Evolutionary conservation across 2,329 filamentous ascomycete species (phyloP).

Genomic region (Laburnicola sp.): DNA sequence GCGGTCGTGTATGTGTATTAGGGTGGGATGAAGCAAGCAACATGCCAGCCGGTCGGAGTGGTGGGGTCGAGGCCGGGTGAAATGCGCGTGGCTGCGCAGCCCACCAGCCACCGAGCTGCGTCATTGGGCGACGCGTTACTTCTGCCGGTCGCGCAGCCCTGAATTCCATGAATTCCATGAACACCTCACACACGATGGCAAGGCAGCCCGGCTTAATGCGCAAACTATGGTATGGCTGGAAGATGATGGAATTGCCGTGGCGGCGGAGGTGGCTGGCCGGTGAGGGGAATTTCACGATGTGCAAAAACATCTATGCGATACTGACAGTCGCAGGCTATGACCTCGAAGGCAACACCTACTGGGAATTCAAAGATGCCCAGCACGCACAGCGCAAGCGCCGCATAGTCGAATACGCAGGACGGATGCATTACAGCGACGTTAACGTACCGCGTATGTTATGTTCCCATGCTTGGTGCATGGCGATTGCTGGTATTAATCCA

Average conservation of each 20-base stretch:
- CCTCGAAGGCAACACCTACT: slow-evolving; percentile 66
- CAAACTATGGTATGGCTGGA: slow-evolving; percentile 64
- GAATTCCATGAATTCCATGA: slow-evolving; percentile 9
- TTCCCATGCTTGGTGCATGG: too few species aligned
- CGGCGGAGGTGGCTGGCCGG: slow-evolving; percentile 62
- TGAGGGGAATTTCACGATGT: slow-evolving; percentile 32
- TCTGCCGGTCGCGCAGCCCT: slow-evolving; percentile 9
- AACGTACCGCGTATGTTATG: slow-evolving; percentile 57
- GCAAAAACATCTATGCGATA: neutral
- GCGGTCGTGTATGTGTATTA: neutral
- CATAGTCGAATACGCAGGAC: slow-evolving; percentile 60
- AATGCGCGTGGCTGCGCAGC: slow-evolving; percentile 13
- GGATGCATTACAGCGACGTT: slow-evolving; percentile 61
- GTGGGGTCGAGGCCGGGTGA: slow-evolving; percentile 2
- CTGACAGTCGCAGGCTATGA: slow-evolving; percentile 56
- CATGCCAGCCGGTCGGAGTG: slow-evolving; percentile 16
- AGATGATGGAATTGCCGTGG: slow-evolving; percentile 64
- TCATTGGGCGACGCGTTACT: slow-evolving; percentile 28
- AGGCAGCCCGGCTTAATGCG: slow-evolving; percentile 43
- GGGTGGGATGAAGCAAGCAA: neutral
- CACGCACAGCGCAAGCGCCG: slow-evolving; percentile 59
- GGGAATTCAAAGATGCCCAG: slow-evolving; percentile 65
- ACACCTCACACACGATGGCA: slow-evolving; percentile 38
- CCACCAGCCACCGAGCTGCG: slow-evolving; percentile 32
- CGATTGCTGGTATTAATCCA: neutral